Base-by-base conservation (phyloP, 805 yeast genomes). In the Dipodascus albidus region DNA sequence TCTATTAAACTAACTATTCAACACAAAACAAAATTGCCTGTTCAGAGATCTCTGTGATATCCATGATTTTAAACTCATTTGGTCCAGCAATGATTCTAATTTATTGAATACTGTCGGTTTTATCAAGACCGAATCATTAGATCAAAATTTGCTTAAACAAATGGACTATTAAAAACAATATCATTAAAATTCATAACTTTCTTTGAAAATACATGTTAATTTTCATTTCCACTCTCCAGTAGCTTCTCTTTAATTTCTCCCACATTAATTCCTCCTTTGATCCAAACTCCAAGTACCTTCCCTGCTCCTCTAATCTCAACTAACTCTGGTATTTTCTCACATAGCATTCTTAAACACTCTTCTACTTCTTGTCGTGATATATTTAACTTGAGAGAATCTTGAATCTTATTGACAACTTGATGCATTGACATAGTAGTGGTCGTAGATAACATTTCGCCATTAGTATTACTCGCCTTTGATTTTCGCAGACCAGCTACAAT, bases 381-480 rank as follows among this genome's bases (percentile, higher is more conserved):
- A 21, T 17, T 9, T 4, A 47, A 15, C 49, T 21, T 47, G 6
- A 47, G 23, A 47, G 19, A 14, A 17, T 47, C 49, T 23, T 22
- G 31, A 23, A 47, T 21, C 27, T 47, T 47, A n/a, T 47, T 17
- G 8, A 47, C 49, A 14, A 47, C 22, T 21, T 22, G 49, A 23
- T 9, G 24, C 19, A 47, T 14, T 20, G 49, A 47, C 31, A 22
- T 22, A 3, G 31, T 47, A 15, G 24, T 47, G 9, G 56, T 55
- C 17, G 44, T 47, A 14, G 44, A 41, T 6, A 27, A 6, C 11
- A n/a, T n/a, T n/a, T n/a, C n/a, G n/a, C 33, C 11, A 27, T 27
- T 11, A 6, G 6, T 27, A 27, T 11, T 11, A 6, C 11, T 27
- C 33, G 11, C 11, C n/a, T 38, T 4, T 9, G 49, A 47, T 15